Conservation (phyloP, 148 eudicot genomes). For the Silene conica region DNA sequence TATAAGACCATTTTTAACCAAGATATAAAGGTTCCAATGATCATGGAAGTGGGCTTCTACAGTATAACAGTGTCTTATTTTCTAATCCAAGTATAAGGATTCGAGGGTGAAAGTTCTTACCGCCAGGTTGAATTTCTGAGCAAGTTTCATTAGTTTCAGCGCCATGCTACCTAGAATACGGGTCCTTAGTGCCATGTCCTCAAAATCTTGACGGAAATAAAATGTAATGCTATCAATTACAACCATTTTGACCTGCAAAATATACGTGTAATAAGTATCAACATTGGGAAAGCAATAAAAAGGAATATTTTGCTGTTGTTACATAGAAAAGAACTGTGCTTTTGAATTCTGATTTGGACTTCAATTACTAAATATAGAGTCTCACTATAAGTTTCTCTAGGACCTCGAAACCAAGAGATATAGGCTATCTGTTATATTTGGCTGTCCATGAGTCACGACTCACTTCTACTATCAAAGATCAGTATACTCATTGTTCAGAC, state of each 20-base stretch:
- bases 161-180: slow-evolving; percentile 81
- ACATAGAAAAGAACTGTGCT: not conserved
- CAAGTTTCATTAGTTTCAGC: slow-evolving; percentile 83
- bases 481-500: not conserved
- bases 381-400: not conserved
- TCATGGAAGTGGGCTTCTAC: not conserved
- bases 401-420: not conserved
- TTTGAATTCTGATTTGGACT: not conserved
- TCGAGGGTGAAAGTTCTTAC: slow-evolving; percentile 41
- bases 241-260: slow-evolving; percentile 73
- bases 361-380: not conserved
- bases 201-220: slow-evolving; percentile 98
- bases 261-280: not conserved
- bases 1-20: not conserved
- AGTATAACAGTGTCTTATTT: slow-evolving; percentile 1
- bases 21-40: not conserved
- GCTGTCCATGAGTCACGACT: not conserved
- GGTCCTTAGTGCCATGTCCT: slow-evolving; percentile 86
- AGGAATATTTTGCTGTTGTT: not conserved
- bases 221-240: slow-evolving; percentile 83
- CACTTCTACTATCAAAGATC: not conserved
- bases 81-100: not conserved
- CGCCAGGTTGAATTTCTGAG: slow-evolving; percentile 66
- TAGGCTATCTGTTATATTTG: not conserved
- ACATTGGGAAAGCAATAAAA: not conserved